phyloP scores from a whole-genome alignment of 306 rosid species.

The Prunus dulcis region DNA sequence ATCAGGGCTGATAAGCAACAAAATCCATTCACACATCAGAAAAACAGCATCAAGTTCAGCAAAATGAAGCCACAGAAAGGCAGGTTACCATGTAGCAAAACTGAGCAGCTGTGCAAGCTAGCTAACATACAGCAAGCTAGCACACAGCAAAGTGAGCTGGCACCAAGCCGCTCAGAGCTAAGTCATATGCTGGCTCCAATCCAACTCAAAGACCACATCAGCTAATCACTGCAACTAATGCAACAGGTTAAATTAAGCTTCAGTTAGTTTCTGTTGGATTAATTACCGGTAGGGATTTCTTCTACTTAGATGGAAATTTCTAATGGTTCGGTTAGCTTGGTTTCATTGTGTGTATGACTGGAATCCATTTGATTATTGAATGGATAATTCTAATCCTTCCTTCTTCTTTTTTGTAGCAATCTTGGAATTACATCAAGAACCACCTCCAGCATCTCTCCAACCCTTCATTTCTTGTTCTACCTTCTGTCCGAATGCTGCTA shows the following conservation, averaged over 20 bases:
- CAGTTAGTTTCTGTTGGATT: background rate
- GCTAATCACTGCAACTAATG: background rate
- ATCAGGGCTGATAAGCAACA: too few relatives aligned
- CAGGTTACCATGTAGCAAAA: background rate
- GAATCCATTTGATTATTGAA: background rate
- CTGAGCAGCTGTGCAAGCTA: background rate
- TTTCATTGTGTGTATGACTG: background rate
- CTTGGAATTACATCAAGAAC: background rate
- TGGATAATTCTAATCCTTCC: background rate
- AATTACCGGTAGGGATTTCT: background rate
- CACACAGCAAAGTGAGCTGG: background rate
- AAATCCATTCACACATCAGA: background rate
- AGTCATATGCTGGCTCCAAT: background rate
- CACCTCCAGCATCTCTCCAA: background rate
- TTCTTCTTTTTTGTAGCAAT: background rate
- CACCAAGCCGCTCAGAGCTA: background rate
- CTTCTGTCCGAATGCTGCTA: too few relatives aligned
- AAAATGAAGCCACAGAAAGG: background rate
- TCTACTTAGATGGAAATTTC: background rate
- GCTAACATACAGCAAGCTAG: background rate
- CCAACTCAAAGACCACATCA: background rate
- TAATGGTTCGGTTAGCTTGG: background rate
- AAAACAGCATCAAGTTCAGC: too few relatives aligned
- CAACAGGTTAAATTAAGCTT: background rate
- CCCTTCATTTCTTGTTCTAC: too few relatives aligned